Percentiles rank a stretch among this genome's conserved stretches.
These are phyloP conservation scores for Avena insularis DNA, from an alignment of 176 grass and related monocot species.

Conservation along the genomic window DNA sequence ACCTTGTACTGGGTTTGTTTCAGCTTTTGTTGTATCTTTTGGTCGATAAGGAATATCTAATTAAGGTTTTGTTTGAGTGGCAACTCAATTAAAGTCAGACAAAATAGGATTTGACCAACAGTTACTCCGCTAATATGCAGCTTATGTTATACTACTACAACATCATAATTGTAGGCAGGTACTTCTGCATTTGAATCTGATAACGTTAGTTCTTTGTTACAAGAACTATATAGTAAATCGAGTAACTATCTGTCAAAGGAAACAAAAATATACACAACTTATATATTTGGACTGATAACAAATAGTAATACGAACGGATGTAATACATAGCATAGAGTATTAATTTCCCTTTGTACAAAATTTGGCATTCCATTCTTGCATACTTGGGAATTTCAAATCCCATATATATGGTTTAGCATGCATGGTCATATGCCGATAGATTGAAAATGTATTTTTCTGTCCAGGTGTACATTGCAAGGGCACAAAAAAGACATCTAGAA, in stretches of 20 bases:
- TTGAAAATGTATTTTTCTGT: background rate
- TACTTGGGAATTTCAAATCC: background rate
- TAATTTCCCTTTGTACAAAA: background rate
- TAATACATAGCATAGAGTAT: background rate
- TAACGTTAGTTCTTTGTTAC: background rate
- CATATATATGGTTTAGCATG: background rate
- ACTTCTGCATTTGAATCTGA: background rate
- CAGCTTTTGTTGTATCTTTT: background rate
- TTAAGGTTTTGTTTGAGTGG: background rate
- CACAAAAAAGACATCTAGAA: background rate
- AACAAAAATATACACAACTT: background rate
- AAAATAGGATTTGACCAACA: slow-evolving; percentile 2
- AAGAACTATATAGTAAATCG: background rate
- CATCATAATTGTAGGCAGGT: background rate
- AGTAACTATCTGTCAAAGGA: background rate
- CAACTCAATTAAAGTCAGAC: background rate
- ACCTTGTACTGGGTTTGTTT: background rate
- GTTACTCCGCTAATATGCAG: background rate
- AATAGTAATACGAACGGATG: background rate
- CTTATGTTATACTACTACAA: background rate
- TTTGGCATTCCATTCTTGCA: background rate
- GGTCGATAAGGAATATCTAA: background rate
- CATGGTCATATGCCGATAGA: background rate
- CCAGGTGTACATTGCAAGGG: slow-evolving; percentile 1
- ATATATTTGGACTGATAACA: background rate